These are phyloP conservation scores for Ganoderma leucocontextum DNA, from an alignment of 1,284 basidiomycete genomes.

Conservation along the genomic window DNA sequence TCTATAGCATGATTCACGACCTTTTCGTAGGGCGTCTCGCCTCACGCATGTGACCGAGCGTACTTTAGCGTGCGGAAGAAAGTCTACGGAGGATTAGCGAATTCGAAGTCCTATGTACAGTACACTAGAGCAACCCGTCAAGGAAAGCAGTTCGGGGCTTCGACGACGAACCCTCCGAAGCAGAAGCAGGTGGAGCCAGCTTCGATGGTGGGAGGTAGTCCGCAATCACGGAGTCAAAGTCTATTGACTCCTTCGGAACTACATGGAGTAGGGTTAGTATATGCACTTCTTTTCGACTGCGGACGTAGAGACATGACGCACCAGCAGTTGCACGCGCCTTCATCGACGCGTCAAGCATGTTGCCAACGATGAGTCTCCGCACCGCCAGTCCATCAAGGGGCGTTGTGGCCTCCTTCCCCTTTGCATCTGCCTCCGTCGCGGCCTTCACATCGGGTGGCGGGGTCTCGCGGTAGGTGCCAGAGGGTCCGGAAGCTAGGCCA, in stretches of 20 bases:
- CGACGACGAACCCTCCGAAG: conserved; percentile 34
- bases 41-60: not conserved
- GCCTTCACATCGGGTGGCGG: conserved; percentile 43
- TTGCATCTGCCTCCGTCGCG: conserved; percentile 42
- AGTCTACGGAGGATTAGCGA: conserved; percentile 21
- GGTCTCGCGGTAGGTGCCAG: conserved; percentile 72
- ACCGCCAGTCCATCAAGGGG: conserved; percentile 76
- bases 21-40: conserved; percentile 1
- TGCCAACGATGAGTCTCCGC: conserved; percentile 75
- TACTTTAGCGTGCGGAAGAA: not conserved
- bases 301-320: conserved; percentile 42
- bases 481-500: conserved; percentile 81
- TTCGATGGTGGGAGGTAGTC: conserved; percentile 64
- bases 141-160: conserved; percentile 47
- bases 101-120: conserved; percentile 16
- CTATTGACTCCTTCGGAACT: conserved; percentile 51
- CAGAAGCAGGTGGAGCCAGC: conserved; percentile 32
- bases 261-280: conserved; percentile 21
- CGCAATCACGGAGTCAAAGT: conserved; percentile 76
- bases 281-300: not conserved
- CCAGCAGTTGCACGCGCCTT: conserved; percentile 58
- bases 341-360: conserved; percentile 69
- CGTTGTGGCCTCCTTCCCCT: conserved; percentile 30
- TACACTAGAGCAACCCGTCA: conserved; percentile 52
- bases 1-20: not conserved